Conservation (phyloP, 495 filamentous ascomycete species). For the Daldinia grandis region DNA sequence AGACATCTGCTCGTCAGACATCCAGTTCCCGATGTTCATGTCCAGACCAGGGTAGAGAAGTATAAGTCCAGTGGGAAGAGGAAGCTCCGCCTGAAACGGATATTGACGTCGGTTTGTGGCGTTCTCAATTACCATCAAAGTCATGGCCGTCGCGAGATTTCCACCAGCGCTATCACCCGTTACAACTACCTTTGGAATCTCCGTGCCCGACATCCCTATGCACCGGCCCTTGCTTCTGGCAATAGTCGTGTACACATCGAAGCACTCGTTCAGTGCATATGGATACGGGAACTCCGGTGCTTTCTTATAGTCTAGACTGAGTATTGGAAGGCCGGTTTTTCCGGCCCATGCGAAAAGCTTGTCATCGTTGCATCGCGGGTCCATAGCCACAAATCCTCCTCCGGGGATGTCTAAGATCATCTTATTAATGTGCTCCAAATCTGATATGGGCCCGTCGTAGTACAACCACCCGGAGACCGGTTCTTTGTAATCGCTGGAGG, state of each 20-base stretch:
- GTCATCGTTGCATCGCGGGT: constrained; percentile 88
- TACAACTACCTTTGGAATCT: constrained; percentile 76
- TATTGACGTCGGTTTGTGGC: constrained; percentile 63
- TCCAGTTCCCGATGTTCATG: constrained; percentile 98
- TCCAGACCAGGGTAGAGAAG: constrained; percentile 90
- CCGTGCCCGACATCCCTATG: constrained; percentile 79
- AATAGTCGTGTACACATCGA: constrained; percentile 88
- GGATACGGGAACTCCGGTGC: constrained; percentile 96
- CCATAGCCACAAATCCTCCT: constrained; percentile 96
- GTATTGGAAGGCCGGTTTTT: constrained; percentile 79
- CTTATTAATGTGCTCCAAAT: constrained; percentile 76
- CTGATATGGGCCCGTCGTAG: constrained; percentile 85
- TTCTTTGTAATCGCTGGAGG: constrained; percentile 78
- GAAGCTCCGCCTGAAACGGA: constrained; percentile 68
- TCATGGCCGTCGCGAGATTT: constrained; percentile 83
- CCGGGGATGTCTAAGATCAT: constrained; percentile 93
- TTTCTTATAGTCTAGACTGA: constrained; percentile 94
- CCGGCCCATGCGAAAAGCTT: constrained; percentile 91
- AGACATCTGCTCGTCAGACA: constrained; percentile 97
- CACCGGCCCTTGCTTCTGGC: constrained; percentile 79
- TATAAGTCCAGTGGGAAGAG: constrained; percentile 80
- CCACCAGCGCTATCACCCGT: constrained; percentile 94
- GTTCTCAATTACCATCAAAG: constrained; percentile 87
- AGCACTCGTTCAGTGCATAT: constrained; percentile 94
- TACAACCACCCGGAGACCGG: constrained; percentile 91